Evolutionary conservation across 2,329 filamentous ascomycete species (phyloP), one percentile per base, ranked within the genome.

Genomic region (Aureobasidium sp.): DNA sequence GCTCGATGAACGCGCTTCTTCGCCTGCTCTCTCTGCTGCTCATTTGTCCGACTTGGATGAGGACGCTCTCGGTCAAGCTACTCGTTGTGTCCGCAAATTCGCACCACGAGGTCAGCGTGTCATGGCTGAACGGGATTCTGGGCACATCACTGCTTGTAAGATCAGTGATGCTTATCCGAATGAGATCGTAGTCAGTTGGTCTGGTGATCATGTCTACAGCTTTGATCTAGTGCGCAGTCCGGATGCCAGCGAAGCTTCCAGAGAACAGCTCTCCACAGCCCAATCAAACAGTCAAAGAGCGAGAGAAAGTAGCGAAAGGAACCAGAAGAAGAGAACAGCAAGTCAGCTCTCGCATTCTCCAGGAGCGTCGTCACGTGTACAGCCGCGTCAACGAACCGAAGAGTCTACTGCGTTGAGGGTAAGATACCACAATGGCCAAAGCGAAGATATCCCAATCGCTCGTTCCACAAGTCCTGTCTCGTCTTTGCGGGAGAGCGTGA

Each of bases 111-210:
- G 84, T n/a, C 79, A 83, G 71, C 75, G 74, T 65, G 75, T 73
- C 44, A 82, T 83, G 78, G 71, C 75, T 61, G 75, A 76, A 48
- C 76, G 75, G 62, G 82, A 86, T 59, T 81, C 81, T 63, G 83
- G 84, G 5, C 85, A 88, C 66, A 88, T 88, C 67, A 88, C 86
- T 2, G 85, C 86, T 16, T 87, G 85, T 72, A 88, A 87, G 72
- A 88, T 88, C 67, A 87, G 84, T 66, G 84, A 88, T 72, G 83
- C 83, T 9, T 81, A 86, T 63, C 86, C 86, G 0, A 85, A 88
- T 65, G 85, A 88, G 67, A 81, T 88, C 67, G 73, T 88, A 15
- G 86, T 83, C 27, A 87, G 85, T 66, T 88, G 86, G 86, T 87
- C 84, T 25, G 84, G 83, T 27, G 84, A 87, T 64, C 79, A 84